phyloP scores from a whole-genome alignment of 2,329 filamentous ascomycete genomes.

The Penicillium aurantiogriseum region DNA sequence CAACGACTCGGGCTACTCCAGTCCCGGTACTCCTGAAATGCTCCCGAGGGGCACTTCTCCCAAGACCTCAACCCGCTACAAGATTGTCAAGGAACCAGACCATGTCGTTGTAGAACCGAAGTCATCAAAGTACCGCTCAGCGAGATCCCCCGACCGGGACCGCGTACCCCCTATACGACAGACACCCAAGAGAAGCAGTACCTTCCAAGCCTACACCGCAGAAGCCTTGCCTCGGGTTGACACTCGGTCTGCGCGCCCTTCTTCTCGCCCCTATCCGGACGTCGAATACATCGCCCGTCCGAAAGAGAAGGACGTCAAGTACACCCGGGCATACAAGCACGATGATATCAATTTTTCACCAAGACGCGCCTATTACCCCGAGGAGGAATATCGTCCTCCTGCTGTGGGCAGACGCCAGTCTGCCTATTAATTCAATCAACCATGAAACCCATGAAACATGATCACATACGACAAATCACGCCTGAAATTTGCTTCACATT shows the following conservation, averaged over 20 bases:
- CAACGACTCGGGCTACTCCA: constrained; percentile 48
- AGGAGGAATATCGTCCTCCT: constrained; percentile 18
- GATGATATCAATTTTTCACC: constrained; percentile 23
- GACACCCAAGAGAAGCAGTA: constrained; percentile 31
- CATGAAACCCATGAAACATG: constrained; percentile 2
- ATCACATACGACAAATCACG: constrained; percentile 1
- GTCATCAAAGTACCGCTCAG: constrained; percentile 27
- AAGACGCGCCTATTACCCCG: constrained; percentile 21
- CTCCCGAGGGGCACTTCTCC: constrained; percentile 32
- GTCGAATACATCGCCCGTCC: constrained; percentile 23
- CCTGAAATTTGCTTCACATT: background rate
- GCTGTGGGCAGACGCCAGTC: constrained; percentile 29
- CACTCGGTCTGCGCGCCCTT: constrained; percentile 23
- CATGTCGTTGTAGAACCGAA: constrained; percentile 29
- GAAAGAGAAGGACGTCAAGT: constrained; percentile 31
- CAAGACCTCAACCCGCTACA: constrained; percentile 37
- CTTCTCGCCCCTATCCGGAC: constrained; percentile 22
- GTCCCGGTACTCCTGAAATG: constrained; percentile 45
- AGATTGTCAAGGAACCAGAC: constrained; percentile 30
- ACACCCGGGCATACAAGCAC: constrained; percentile 28
- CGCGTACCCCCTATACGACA: constrained; percentile 19
- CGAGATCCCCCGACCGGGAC: constrained; percentile 31
- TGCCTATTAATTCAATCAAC: constrained; percentile 18
- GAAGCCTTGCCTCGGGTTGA: constrained; percentile 27
- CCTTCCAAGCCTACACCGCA: constrained; percentile 26